phyloP scores from a whole-genome alignment of 495 filamentous ascomycete genomes.

The Podospora tetraspora region DNA sequence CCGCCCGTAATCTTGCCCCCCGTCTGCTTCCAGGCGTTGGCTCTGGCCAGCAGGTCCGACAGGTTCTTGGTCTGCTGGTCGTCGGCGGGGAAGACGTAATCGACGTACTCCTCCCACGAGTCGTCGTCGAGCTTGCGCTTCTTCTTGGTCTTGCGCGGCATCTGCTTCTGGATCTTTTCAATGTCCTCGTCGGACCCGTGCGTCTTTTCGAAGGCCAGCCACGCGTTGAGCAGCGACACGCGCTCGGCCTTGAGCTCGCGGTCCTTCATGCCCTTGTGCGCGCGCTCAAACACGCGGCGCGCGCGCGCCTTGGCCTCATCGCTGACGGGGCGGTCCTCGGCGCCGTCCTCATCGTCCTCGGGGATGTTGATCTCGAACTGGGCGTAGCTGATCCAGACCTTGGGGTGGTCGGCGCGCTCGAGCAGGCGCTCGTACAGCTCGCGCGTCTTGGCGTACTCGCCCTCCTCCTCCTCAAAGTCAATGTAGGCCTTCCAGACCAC shows the following conservation, averaged over 20 bases:
- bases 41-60: conserved; percentile 75
- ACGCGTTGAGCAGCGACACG: conserved; percentile 81
- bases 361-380: conserved; percentile 91
- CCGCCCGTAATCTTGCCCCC: conserved; percentile 30
- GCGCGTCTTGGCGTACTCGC: conserved; percentile 76
- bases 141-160: conserved; percentile 93
- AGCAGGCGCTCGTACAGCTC: conserved; percentile 87
- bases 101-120: conserved; percentile 93
- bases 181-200: conserved; percentile 74
- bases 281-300: conserved; percentile 78
- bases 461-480: conserved; percentile 93
- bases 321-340: conserved; percentile 64
- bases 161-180: conserved; percentile 82
- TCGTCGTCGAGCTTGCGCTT: conserved; percentile 91
- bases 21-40: conserved; percentile 82
- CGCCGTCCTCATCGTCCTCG: conserved; percentile 52
- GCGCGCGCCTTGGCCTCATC: conserved; percentile 78
- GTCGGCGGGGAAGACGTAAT: conserved; percentile 96
- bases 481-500: conserved; percentile 96
- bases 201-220: conserved; percentile 83
- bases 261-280: conserved; percentile 84
- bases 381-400: conserved; percentile 97
- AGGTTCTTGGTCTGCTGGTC: conserved; percentile 81
- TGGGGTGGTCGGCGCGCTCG: conserved; percentile 91
- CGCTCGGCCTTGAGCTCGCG: conserved; percentile 91